Base-by-base conservation (phyloP, 139 green algal genomes). In the Chlorella sp. region DNA sequence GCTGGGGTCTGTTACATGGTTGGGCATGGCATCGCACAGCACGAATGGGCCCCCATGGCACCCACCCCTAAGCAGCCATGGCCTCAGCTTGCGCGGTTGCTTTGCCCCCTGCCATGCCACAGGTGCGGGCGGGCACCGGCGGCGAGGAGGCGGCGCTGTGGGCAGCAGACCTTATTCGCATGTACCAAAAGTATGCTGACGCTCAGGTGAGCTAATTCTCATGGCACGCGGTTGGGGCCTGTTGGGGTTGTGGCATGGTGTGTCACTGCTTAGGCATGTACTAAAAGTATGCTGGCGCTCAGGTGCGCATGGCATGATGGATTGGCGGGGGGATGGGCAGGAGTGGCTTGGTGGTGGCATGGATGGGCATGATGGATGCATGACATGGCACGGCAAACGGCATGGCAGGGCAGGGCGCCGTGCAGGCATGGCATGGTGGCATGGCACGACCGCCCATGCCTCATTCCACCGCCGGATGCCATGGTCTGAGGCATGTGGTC, bases 61-160 rank as follows among this genome's bases (percentile, higher is more conserved):
- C n/a, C n/a, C n/a, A n/a, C n/a, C n/a, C n/a, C n/a, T n/a, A n/a
- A n/a, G n/a, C n/a, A n/a, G n/a, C n/a, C n/a, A n/a, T n/a, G n/a
- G n/a, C 85, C 92, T 3, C 88, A 90, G 14, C 48, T 82, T 77
- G 85, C 48, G 26, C 60, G 2, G 2, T n/a, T 5, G 60, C 24
- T 6, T n/a, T 40, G 1, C 7, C 40, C 44, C 16, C 5, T 24
- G 5, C 43, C 64, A 90, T 97, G 90, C 90, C 97, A 22, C 94
- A 99, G 92, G 83, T 94, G 16, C 88, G 94, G 13, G 94, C 94
- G 8, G 95, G 95, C 2, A 97, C 95, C 24, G 95, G 95, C 36
- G 95, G 95, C 24, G 95, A 97, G 32, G 95, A 98, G 86, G 95
- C 95, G 3, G 92, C 90, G 30, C 93, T 98, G 54, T 98, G 92